These are phyloP conservation scores for Fusarium nematophilum DNA, from an alignment of 2,329 filamentous ascomycete genomes.

Conservation along the genomic window DNA sequence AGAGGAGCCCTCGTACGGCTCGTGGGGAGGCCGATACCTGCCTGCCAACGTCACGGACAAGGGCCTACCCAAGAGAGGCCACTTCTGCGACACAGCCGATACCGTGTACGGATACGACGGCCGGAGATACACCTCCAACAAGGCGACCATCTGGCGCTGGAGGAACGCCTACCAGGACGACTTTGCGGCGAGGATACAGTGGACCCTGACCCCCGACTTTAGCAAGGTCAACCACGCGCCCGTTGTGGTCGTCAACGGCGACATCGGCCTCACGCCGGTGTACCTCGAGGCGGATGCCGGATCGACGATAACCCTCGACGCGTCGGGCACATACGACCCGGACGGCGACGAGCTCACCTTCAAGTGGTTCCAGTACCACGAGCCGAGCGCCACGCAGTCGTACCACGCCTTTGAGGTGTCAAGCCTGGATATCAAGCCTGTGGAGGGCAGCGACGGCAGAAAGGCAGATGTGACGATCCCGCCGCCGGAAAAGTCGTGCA, in stretches of 20 bases:
- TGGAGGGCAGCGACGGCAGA: slow-evolving; percentile 5
- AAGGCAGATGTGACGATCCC: slow-evolving; percentile 10
- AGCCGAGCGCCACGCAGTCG: slow-evolving; percentile 38
- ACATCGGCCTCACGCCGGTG: slow-evolving; percentile 52
- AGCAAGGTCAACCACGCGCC: slow-evolving; percentile 59
- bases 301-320: slow-evolving; percentile 55
- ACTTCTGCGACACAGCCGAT: slow-evolving; percentile 37
- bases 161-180: slow-evolving; percentile 54
- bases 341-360: slow-evolving; percentile 57
- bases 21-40: slow-evolving; percentile 62
- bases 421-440: neutral
- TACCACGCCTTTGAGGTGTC: slow-evolving; percentile 11
- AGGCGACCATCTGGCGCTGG: slow-evolving; percentile 58
- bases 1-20: slow-evolving; percentile 59
- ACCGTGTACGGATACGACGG: slow-evolving; percentile 43
- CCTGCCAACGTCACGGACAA: slow-evolving; percentile 43
- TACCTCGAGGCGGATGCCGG: slow-evolving; percentile 54
- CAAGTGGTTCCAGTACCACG: slow-evolving; percentile 62
- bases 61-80: slow-evolving; percentile 14
- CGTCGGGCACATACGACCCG: slow-evolving; percentile 58
- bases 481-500: slow-evolving; percentile 16
- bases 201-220: slow-evolving; percentile 48
- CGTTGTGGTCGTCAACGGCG: slow-evolving; percentile 54
- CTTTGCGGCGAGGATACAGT: slow-evolving; percentile 56
- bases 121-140: slow-evolving; percentile 37